Evolutionary conservation across 2,329 filamentous ascomycete genomes (phyloP), one percentile per base, ranked within the genome.

Genomic region (Sporothrix curviconia): DNA sequence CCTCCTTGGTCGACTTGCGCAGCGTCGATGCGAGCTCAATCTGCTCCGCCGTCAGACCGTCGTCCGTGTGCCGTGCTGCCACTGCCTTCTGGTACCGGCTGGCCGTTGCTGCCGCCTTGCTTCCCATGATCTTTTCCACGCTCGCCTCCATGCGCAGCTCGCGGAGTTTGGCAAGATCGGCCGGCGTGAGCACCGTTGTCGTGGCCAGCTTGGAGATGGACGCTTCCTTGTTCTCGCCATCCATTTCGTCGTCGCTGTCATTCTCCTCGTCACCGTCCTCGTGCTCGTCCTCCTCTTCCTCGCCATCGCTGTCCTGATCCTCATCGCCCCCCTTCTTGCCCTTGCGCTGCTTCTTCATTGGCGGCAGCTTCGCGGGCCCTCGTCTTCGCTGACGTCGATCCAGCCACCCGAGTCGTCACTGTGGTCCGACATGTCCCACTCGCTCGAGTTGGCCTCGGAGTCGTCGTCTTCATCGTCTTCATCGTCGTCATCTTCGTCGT

Each of bases 111-210:
- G 32, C 44, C 11, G 46, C 54, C 50, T 51, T 50, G 61, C 64
- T 71, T 61, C 76, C 79, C 68, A 82, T 74, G 50, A 76, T 78
- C 61, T 88, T 86, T 62, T 87, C 83, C 47, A 97, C 75, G 36
- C 83, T 81, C 19, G 90, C 84, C 43, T 87, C 78, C 51, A 88
- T 78, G 47, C 90, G 89, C 24, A 99, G 84, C 72, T 96, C 92
- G 61, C 90, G 85, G 19, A 99, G 85, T 71, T 97, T 97, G 64
- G 89, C 86, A n/a, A 97, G 81, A 72, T 99, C 94, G 12, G 94
- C 94, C 0, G 94, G 94, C 0, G 94, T 99, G 61, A 99, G 85
- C 63, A 99, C 95, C 50, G 89, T 87, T 2, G 90, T 95, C 0
- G 90, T 96, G n/a, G 92, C 92, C 43, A 96, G 83, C 66, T 85